Evolutionary conservation across 306 rosid species (phyloP), one percentile per base, ranked within the genome.

Genomic region (Gillenia trifoliata): DNA sequence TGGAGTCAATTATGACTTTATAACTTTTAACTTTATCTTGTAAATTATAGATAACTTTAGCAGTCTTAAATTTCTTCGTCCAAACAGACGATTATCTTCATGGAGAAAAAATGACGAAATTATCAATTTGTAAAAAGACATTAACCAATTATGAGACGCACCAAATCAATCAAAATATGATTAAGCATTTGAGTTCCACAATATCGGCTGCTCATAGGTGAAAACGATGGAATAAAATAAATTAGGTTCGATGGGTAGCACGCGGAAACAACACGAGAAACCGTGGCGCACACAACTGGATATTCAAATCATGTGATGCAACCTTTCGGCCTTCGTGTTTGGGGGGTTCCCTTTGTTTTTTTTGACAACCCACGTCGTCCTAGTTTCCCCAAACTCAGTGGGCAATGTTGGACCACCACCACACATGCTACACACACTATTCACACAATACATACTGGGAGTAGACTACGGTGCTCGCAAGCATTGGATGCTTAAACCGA

Each of bases 371-470:
- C 72, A 66, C 43, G 49, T 66, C 52, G 52, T 45, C 8, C 28
- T 25, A 0, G 22, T 54, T 49, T 36, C 55, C 66, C 65, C 61
- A 28, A 60, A 15, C 19, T 64, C 45, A 43, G 77, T 56, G 67
- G 67, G 62, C 77, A 22, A 12, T 10, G 68, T 72, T 65, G 77
- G 77, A 55, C 82, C 77, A 65, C 82, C 31, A 16, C 52, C 49
- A 17, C 33, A 26, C 19, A 45, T 16, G 6, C 52, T 15, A 45
- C 52, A 45, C 52, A 16, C 52, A 9, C 28, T 3, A 1, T 0
- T 11, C 13, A 31, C 6, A 15, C 33, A 11, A 60, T 3, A 16
- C 52, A 45, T 45, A 15, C 4, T n/a, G n/a, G n/a, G n/a, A n/a
- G n/a, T n/a, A n/a, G n/a, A n/a, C n/a, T n/a, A n/a, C n/a, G n/a